phyloP scores from a whole-genome alignment of 2,329 filamentous ascomycete genomes.

The Fusarium veterinarium region DNA sequence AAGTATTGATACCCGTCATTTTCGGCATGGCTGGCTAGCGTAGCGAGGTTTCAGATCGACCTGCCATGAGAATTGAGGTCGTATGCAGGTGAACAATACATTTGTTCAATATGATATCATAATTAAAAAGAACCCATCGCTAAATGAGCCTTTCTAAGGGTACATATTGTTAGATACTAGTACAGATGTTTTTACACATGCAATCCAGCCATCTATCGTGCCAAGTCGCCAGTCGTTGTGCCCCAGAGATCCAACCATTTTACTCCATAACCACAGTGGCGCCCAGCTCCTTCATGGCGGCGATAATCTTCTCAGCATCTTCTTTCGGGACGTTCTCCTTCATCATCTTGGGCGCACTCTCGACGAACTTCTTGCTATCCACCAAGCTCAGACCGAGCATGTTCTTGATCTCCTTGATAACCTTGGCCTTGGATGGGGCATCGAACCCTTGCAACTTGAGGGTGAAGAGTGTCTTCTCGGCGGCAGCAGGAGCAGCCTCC shows the following conservation, averaged over 20 bases:
- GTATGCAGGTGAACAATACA: background rate
- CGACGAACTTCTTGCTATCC: constrained; percentile 99
- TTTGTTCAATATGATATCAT: constrained; percentile 23
- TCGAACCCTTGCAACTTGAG: constrained; percentile 95
- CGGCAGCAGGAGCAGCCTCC: constrained; percentile 86
- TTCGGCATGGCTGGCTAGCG: constrained; percentile 21
- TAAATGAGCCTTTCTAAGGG: constrained; percentile 33
- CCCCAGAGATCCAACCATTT: constrained; percentile 40
- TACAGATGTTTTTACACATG: constrained; percentile 56
- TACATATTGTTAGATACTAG: constrained; percentile 50
- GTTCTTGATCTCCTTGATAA: constrained; percentile 99
- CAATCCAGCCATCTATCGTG: constrained; percentile 50
- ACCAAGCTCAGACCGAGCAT: constrained; percentile 95
- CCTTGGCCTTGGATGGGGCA: constrained; percentile 90
- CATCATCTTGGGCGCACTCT: constrained; percentile 97
- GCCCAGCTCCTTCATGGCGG: constrained; percentile 91
- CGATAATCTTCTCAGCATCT: constrained; percentile 98
- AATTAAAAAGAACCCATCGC: constrained; percentile 31
- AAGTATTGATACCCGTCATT: constrained; percentile 48
- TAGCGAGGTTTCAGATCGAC: constrained; percentile 5
- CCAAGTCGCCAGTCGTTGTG: constrained; percentile 42
- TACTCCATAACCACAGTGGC: constrained; percentile 94
- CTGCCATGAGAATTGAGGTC: constrained; percentile 2
- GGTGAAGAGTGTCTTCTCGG: constrained; percentile 98
- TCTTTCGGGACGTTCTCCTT: constrained; percentile 99